phyloP scores from a whole-genome alignment of 805 yeast genomes.

The Myxozyma mucilagina region DNA sequence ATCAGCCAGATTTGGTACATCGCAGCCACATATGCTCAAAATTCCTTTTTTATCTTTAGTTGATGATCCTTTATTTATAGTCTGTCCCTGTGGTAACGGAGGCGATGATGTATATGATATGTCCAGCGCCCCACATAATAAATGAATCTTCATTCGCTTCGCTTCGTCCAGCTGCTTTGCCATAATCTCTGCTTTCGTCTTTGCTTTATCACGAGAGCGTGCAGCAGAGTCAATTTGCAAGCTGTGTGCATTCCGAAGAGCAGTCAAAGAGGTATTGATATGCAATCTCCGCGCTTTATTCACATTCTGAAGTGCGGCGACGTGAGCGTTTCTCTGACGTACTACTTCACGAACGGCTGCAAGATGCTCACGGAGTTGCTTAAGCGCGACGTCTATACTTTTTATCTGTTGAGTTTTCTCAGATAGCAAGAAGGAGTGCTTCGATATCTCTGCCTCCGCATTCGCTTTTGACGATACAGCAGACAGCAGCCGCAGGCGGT shows the following conservation, averaged over 20 bases:
- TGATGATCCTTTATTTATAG: too few species aligned
- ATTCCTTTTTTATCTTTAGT: neutral
- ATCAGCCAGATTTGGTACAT: conserved; percentile 11
- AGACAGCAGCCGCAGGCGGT: conserved; percentile 9
- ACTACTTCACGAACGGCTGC: neutral
- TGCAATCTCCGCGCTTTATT: neutral
- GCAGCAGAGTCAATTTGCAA: conserved; percentile 13
- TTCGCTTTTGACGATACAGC: conserved; percentile 9
- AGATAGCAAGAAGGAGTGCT: neutral
- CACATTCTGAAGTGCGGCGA: neutral
- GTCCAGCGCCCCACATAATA: neutral
- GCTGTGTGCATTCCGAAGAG: conserved; percentile 24
- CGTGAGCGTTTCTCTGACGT: neutral
- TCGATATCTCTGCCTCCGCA: neutral
- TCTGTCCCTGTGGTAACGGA: neutral
- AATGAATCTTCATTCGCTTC: neutral
- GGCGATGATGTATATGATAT: neutral
- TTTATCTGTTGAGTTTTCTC: neutral
- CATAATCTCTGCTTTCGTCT: neutral
- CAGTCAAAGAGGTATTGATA: conserved; percentile 12
- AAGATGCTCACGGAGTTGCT: conserved; percentile 3
- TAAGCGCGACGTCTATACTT: neutral
- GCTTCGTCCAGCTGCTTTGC: neutral
- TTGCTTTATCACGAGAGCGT: conserved; percentile 10
- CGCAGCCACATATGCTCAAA: conserved; percentile 8